These are phyloP conservation scores for Brassica hybrid DNA, from an alignment of 441 rosid genomes.

Conservation along the genomic window DNA sequence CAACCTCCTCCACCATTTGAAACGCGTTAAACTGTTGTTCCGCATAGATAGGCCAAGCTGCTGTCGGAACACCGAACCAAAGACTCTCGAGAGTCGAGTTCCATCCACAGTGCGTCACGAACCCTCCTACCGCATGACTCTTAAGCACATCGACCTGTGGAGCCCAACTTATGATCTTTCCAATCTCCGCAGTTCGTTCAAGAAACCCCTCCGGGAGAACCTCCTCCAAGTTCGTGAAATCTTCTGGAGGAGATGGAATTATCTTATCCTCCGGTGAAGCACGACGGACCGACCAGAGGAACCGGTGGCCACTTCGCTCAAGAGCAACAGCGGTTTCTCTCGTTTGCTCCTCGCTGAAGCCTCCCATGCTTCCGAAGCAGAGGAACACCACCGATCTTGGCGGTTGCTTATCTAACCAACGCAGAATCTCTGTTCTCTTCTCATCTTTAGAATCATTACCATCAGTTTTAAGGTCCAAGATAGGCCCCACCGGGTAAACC, in stretches of 20 bases:
- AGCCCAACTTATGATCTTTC: constrained; percentile 44
- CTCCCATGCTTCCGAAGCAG: constrained; percentile 71
- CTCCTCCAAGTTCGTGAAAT: constrained; percentile 20
- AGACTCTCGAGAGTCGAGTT: constrained; percentile 41
- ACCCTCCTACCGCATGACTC: constrained; percentile 33
- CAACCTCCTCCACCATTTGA: constrained; percentile 33
- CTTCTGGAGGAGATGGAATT: neutral
- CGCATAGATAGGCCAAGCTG: constrained; percentile 39
- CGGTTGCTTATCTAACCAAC: constrained; percentile 65
- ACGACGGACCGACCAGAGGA: constrained; percentile 61
- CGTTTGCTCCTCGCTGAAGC: constrained; percentile 49
- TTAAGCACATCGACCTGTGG: constrained; percentile 30
- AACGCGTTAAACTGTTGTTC: constrained; percentile 45
- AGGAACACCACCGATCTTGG: constrained; percentile 57
- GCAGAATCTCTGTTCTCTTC: neutral
- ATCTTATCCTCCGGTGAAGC: constrained; percentile 13
- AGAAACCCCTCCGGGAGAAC: constrained; percentile 36
- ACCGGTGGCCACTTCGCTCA: constrained; percentile 48
- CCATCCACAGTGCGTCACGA: constrained; percentile 45
- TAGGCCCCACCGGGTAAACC: constrained; percentile 46
- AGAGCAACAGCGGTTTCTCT: constrained; percentile 54
- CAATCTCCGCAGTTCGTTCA: constrained; percentile 21
- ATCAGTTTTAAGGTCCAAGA: constrained; percentile 32
- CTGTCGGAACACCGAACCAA: constrained; percentile 41
- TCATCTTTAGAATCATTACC: neutral